Percentiles rank a stretch among this genome's conserved stretches.
Evolutionary conservation across 805 yeast species (phyloP).

Genomic region (Pichia ethanolica): DNA sequence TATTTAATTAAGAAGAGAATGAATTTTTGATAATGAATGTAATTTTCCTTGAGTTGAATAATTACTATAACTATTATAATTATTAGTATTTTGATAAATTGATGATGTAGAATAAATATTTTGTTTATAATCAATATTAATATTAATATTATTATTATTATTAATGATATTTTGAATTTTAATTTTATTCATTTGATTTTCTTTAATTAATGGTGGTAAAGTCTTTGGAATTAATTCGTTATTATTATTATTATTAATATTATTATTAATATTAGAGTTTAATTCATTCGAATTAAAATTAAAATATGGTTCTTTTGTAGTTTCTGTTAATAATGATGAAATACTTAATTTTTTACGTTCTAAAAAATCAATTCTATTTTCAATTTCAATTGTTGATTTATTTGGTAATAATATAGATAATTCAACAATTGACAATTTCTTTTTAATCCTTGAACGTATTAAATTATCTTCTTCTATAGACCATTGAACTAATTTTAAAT

Average conservation of each 20-base stretch:
- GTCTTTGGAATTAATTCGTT: too few relatives aligned
- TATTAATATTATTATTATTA: too few relatives aligned
- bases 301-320: not conserved
- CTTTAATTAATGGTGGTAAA: too few relatives aligned
- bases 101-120: too few relatives aligned
- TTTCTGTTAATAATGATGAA: constrained; percentile 7
- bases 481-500: constrained; percentile 25
- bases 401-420: constrained; percentile 64
- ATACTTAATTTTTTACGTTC: constrained; percentile 18
- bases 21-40: not conserved
- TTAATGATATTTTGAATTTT: too few relatives aligned
- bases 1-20: not conserved
- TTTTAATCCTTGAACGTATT: constrained; percentile 43
- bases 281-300: not conserved
- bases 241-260: too few relatives aligned
- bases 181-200: too few relatives aligned
- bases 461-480: constrained; percentile 66
- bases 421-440: constrained; percentile 65
- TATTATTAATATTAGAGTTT: not conserved
- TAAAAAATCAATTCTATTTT: constrained; percentile 47
- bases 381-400: constrained; percentile 69
- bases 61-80: too few relatives aligned
- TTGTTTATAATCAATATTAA: too few relatives aligned
- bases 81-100: too few relatives aligned
- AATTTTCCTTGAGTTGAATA: not conserved